These are phyloP conservation scores for Cornus controversa DNA, from an alignment of 148 eudicot genomes.

Conservation along the genomic window DNA sequence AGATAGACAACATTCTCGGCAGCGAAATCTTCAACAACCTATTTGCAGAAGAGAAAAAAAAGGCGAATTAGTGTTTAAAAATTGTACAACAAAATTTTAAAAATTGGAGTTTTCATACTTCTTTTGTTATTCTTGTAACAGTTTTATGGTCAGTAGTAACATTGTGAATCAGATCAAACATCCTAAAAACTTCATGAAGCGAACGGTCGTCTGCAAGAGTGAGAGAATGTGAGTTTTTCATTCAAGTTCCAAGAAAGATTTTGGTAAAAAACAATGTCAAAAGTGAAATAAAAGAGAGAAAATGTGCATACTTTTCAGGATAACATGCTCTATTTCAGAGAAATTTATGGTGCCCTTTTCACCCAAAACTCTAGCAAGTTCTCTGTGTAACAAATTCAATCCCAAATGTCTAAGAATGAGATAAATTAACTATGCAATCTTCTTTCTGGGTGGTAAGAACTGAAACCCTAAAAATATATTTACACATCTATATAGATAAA, in stretches of 20 bases:
- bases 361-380: constrained; percentile 80
- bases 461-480: no score
- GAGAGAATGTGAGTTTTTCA: constrained; percentile 2
- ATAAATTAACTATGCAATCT: no score
- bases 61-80: background rate
- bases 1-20: constrained; percentile 92
- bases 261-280: constrained; percentile 3
- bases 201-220: constrained; percentile 65
- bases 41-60: constrained; percentile 14
- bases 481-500: no score
- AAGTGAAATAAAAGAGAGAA: background rate
- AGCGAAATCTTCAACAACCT: constrained; percentile 97
- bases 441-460: no score
- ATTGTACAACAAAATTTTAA: background rate
- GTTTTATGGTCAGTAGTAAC: constrained; percentile 82
- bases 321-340: constrained; percentile 80
- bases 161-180: constrained; percentile 88
- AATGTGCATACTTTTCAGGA: constrained; percentile 57
- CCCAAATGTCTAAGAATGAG: background rate
- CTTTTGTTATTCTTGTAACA: constrained; percentile 80
- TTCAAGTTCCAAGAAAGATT: background rate
- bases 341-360: constrained; percentile 70
- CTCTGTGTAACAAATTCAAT: constrained; percentile 39
- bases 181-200: constrained; percentile 82
- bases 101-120: constrained; percentile 47